Conservation (phyloP, 352 stramenopile genomes). For the Phytophthora colocasiae region DNA sequence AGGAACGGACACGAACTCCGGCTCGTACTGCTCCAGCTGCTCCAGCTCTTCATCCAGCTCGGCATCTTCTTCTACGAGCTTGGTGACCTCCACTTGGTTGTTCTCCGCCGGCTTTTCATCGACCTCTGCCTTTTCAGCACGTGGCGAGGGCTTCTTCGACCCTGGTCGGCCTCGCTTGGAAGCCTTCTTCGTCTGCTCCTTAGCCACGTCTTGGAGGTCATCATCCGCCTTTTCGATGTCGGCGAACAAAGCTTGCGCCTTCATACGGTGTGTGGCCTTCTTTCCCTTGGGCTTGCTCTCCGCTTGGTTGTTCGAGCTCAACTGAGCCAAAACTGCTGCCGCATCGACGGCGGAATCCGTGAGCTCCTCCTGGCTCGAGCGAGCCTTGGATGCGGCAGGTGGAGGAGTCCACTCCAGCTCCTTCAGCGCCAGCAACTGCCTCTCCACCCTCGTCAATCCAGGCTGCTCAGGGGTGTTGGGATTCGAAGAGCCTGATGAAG, state of each 20-base stretch:
- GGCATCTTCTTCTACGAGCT: conserved; percentile 19
- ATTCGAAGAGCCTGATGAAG: conserved; percentile 67
- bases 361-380: conserved; percentile 17
- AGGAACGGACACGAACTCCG: conserved; percentile 44
- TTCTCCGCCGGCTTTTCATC: not conserved
- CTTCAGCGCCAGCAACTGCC: conserved; percentile 49
- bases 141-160: conserved; percentile 19
- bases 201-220: conserved; percentile 10
- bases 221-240: conserved; percentile 23
- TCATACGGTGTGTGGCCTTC: conserved; percentile 38
- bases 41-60: conserved; percentile 46
- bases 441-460: conserved; percentile 42
- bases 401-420: conserved; percentile 69
- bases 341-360: conserved; percentile 29
- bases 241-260: conserved; percentile 44
- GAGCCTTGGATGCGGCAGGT: conserved; percentile 17
- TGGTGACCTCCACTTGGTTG: conserved; percentile 18
- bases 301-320: conserved; percentile 24
- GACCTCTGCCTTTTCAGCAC: conserved; percentile 4
- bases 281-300: conserved; percentile 19
- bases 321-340: conserved; percentile 26
- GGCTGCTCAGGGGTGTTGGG: conserved; percentile 68
- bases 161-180: conserved; percentile 19
- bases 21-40: conserved; percentile 48
- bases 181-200: not conserved